Conservation (phyloP, 495 filamentous ascomycete genomes). For the Podospora australis region DNA sequence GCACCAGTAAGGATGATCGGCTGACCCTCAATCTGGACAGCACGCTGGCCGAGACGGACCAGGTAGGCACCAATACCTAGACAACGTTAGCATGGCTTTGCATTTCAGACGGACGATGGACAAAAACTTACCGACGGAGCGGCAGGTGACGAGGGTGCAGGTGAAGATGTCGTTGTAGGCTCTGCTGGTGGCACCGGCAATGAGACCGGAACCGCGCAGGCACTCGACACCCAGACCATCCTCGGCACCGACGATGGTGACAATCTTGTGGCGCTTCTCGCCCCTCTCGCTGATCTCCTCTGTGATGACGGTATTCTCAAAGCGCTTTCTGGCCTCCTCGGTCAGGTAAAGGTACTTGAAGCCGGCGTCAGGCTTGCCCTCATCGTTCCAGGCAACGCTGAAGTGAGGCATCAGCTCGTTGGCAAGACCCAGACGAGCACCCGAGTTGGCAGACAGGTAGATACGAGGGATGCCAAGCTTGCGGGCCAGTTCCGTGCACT, state of each 20-base stretch:
- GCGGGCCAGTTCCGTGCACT: constrained; percentile 92
- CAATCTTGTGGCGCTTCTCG: constrained; percentile 89
- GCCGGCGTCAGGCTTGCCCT: constrained; percentile 73
- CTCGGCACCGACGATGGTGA: constrained; percentile 87
- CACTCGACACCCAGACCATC: constrained; percentile 98
- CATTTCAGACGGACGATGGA: no score
- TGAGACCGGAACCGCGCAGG: constrained; percentile 91
- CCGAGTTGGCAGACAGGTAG: constrained; percentile 98
- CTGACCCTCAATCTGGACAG: constrained; percentile 97
- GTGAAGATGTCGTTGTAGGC: constrained; percentile 99
- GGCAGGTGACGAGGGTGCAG: constrained; percentile 93
- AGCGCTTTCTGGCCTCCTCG: constrained; percentile 76
- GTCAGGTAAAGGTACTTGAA: constrained; percentile 99
- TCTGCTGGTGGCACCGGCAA: constrained; percentile 93
- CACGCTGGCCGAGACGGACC: constrained; percentile 93
- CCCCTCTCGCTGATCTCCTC: constrained; percentile 79
- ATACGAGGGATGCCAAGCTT: constrained; percentile 92
- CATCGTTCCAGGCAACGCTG: constrained; percentile 91
- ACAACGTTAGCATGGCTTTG: constrained; percentile 25
- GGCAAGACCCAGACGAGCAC: constrained; percentile 94
- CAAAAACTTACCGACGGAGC: constrained; percentile 70
- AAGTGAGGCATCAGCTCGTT: constrained; percentile 96
- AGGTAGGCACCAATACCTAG: constrained; percentile 93
- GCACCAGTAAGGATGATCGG: constrained; percentile 98
- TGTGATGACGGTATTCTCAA: constrained; percentile 86